These are phyloP conservation scores for Crithidia expoeki DNA, from an alignment of 208 protist species.

Conservation along the genomic window DNA sequence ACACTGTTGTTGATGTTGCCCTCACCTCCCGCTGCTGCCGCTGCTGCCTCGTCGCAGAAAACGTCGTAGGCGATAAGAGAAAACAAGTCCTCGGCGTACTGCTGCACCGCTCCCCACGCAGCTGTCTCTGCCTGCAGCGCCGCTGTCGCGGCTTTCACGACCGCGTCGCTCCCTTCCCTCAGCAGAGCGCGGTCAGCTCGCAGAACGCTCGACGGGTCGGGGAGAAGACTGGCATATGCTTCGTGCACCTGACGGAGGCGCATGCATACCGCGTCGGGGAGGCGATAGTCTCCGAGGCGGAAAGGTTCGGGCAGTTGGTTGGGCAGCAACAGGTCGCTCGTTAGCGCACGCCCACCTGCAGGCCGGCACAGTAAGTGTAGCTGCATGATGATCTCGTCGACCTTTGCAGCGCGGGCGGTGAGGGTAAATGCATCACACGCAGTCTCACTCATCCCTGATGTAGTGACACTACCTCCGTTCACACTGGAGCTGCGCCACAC, in stretches of 20 bases:
- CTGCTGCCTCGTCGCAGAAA: conserved; percentile 19
- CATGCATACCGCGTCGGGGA: conserved; percentile 31
- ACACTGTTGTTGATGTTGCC: not conserved
- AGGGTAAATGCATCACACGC: not conserved
- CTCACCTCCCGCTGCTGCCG: not conserved
- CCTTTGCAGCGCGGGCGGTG: conserved; percentile 4
- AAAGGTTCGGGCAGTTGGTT: conserved; percentile 61
- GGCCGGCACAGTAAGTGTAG: conserved; percentile 27
- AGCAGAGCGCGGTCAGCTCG: not conserved
- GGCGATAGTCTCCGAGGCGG: conserved; percentile 69
- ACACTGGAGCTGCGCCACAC: conserved; percentile 15
- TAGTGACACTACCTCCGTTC: not conserved
- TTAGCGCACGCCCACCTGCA: conserved; percentile 30
- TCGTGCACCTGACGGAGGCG: conserved; percentile 50
- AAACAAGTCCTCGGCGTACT: conserved; percentile 43
- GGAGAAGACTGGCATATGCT: conserved; percentile 22
- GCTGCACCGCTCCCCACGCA: conserved; percentile 50
- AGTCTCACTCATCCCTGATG: not conserved
- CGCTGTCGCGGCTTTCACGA: not conserved
- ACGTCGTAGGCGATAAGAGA: conserved; percentile 46
- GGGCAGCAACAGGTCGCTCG: conserved; percentile 53
- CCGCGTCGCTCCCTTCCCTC: not conserved
- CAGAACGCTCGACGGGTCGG: conserved; percentile 7
- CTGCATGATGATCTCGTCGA: conserved; percentile 10
- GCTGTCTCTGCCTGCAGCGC: conserved; percentile 50